Evolutionary conservation across 345 rosid species (phyloP), one percentile per base, ranked within the genome.

Genomic region (Moringa oleifera): DNA sequence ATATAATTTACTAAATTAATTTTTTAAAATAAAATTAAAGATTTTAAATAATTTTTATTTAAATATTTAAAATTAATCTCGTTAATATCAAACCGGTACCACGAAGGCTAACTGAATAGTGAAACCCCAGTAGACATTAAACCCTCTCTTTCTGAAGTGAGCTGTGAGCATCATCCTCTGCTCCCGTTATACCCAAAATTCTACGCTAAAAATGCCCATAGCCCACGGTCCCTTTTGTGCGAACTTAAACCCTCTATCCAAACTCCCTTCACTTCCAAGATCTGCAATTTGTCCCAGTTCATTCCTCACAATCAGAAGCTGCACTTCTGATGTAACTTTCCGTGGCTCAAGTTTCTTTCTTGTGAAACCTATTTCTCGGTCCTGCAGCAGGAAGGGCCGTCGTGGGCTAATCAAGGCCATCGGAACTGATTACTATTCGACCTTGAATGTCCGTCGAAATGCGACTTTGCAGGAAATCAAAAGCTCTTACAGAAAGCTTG

Each of bases 401-500:
- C 79, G 75, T 24, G 64, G 50, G 19, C 53, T 65, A 24, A 63
- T 81, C 49, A 73, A 53, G 63, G 85, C 88, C 17, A 71, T 81
- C 5, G 75, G 69, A 45, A 61, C 59, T 4, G 98, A 92, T 63
- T 73, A 84, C 66, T 92, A 92, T 68, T 70, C 88, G 52, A 83
- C 90, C 36, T 65, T 92, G 75, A 81, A 79, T 31, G 90, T 92
- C 24, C 55, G 63, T 12, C 77, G 85, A 37, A 77, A 75, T 70
- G 96, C 98, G 19, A 57, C 85, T 21, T 77, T 80, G 79, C 88
- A 83, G 59, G 98, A 92, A 57, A 89, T 89, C 69, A 87, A 92
- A 65, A 62, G 81, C 68, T 72, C 97, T 22, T 92, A 89, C 64
- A 77, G 85, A 59, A 87, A 83, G 67, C 98, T 89, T 23, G 97